phyloP scores from a whole-genome alignment of 257 asterid genomes.

The Ajuga chamaepitys region DNA sequence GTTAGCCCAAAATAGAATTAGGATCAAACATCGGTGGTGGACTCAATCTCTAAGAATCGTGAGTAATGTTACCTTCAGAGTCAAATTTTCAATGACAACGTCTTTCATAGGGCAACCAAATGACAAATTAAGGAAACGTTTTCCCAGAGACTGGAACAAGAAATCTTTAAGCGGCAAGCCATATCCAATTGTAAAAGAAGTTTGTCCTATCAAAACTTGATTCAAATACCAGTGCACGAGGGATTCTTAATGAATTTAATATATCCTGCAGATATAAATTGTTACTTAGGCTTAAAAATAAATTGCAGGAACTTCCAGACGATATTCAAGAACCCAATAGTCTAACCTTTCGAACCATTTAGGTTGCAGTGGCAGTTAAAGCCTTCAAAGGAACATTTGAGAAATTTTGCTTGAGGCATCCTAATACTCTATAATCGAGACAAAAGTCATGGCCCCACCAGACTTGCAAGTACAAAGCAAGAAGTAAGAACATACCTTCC shows the following conservation, averaged over 20 bases:
- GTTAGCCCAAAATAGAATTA: neutral
- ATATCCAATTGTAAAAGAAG: constrained; percentile 89
- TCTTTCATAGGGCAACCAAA: constrained; percentile 86
- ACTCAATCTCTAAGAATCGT: constrained; percentile 4
- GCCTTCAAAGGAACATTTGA: constrained; percentile 91
- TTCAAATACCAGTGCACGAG: constrained; percentile 76
- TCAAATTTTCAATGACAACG: constrained; percentile 71
- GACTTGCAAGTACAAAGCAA: constrained; percentile 6
- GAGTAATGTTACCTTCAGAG: constrained; percentile 60
- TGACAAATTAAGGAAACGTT: constrained; percentile 62
- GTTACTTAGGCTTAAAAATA: constrained; percentile 10
- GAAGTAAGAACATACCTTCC: constrained; percentile 46
- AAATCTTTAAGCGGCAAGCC: constrained; percentile 88
- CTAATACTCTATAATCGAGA: constrained; percentile 84
- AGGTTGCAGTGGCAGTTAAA: constrained; percentile 96
- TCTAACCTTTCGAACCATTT: constrained; percentile 76
- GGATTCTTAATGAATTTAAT: constrained; percentile 63
- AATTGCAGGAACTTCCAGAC: neutral
- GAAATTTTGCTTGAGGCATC: constrained; percentile 91
- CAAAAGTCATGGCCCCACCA: constrained; percentile 90
- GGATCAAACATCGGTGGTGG: constrained; percentile 3
- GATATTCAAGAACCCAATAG: constrained; percentile 13
- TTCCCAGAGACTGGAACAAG: constrained; percentile 74
- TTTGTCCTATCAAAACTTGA: constrained; percentile 95
- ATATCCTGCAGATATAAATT: constrained; percentile 60